phyloP scores from a whole-genome alignment of 108 stramenopile genomes.

The Nitzschia sp. region DNA sequence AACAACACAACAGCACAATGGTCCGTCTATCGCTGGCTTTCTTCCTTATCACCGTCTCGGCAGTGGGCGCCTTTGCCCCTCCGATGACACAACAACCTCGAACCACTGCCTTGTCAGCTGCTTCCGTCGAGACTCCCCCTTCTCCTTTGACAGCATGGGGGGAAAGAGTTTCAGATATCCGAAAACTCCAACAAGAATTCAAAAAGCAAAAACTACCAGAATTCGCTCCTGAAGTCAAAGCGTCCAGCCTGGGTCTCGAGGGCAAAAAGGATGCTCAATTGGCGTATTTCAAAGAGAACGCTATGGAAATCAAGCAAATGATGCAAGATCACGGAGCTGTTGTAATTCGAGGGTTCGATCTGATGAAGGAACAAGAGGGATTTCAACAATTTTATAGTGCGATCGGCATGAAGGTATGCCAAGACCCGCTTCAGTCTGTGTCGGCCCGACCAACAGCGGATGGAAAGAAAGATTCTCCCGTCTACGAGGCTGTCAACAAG shows the following conservation, averaged over 20 bases:
- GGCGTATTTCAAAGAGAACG: conserved; percentile 62
- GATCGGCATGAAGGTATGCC: conserved; percentile 80
- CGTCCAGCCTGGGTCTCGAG: conserved; percentile 51
- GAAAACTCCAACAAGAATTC: conserved; percentile 47
- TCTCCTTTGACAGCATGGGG: conserved; percentile 79
- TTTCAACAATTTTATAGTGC: conserved; percentile 80
- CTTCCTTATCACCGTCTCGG: conserved; percentile 1
- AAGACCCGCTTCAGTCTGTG: conserved; percentile 87
- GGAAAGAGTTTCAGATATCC: conserved; percentile 58
- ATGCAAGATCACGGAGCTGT: conserved; percentile 79
- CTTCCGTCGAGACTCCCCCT: conserved; percentile 49
- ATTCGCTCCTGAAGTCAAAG: conserved; percentile 65
- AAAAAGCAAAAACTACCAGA: conserved; percentile 43
- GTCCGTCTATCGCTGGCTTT: conserved; percentile 2
- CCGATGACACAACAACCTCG: conserved; percentile 2
- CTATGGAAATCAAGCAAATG: conserved; percentile 65
- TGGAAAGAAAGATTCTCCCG: conserved; percentile 74
- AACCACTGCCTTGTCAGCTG: background rate
- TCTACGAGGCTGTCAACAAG: conserved; percentile 93
- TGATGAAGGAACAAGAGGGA: conserved; percentile 83
- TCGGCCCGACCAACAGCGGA: conserved; percentile 85
- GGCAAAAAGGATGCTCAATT: conserved; percentile 55
- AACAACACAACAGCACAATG: conserved; percentile 14
- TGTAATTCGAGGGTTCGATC: conserved; percentile 79
- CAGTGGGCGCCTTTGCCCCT: conserved; percentile 28